Evolutionary conservation across 768 basidiomycete species (phyloP).

Genomic region (Pleurotus djamor): DNA sequence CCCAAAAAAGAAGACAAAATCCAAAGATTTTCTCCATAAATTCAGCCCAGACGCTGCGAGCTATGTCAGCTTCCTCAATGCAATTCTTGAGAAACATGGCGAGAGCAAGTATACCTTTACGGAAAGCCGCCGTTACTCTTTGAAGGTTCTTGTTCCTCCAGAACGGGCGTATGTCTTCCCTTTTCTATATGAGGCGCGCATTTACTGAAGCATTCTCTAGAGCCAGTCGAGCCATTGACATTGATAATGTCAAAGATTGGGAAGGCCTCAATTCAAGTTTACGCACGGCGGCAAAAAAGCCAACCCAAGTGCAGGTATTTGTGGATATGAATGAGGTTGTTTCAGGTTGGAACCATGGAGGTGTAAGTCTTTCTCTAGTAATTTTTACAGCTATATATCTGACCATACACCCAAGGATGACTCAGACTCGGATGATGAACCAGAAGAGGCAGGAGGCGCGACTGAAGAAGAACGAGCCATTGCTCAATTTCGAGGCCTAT

Average conservation of each 20-base stretch:
- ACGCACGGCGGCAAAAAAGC: neutral
- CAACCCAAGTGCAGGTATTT: neutral
- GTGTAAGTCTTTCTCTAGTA: neutral
- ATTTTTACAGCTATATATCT: neutral
- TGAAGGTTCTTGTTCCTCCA: slow-evolving; percentile 8
- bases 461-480: slow-evolving; percentile 11
- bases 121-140: neutral
- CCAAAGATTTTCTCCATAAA: slow-evolving; percentile 5
- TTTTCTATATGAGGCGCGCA: neutral
- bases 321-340: neutral
- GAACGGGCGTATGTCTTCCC: neutral
- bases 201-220: neutral
- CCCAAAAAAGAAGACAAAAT: slow-evolving; percentile 12
- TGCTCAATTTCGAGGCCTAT: slow-evolving; percentile 6
- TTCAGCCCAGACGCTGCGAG: neutral
- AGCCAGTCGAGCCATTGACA: neutral
- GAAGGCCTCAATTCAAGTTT: neutral
- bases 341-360: neutral
- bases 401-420: neutral
- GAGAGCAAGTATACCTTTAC: slow-evolving; percentile 10
- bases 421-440: neutral
- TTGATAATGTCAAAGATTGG: neutral
- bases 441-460: slow-evolving; percentile 5
- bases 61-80: slow-evolving; percentile 6
- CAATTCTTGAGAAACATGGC: slow-evolving; percentile 10